Percentiles rank a stretch among this genome's conserved stretches.
phyloP scores from a whole-genome alignment of 495 filamentous ascomycete species.

The Neurospora pannonica region DNA sequence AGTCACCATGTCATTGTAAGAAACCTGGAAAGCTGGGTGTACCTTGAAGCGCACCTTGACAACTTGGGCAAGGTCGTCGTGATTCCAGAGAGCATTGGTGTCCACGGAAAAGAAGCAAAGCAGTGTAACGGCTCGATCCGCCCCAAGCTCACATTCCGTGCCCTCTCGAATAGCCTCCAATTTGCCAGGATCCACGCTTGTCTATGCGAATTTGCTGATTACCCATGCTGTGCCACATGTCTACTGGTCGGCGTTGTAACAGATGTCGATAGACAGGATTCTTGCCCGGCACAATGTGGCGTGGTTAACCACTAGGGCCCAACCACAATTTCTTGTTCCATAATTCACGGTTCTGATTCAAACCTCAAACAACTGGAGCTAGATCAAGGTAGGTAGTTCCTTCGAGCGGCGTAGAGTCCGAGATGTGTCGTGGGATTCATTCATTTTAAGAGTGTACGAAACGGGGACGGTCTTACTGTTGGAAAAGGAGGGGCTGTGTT shows the following conservation, averaged over 20 bases:
- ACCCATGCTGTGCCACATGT: not conserved
- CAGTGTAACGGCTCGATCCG: not conserved
- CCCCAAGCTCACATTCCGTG: not conserved
- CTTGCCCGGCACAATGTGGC: not conserved
- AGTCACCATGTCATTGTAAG: too few species aligned
- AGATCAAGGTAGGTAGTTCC: too few species aligned
- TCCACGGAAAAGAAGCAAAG: not conserved
- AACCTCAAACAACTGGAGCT: too few species aligned
- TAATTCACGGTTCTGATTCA: too few species aligned
- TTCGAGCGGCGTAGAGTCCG: too few species aligned
- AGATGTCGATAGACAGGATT: not conserved
- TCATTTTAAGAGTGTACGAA: too few species aligned
- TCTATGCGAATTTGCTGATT: too few species aligned
- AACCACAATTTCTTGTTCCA: too few species aligned
- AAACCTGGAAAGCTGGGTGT: not conserved
- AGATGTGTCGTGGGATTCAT: too few species aligned
- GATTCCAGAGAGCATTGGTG: not conserved
- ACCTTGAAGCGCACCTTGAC: not conserved
- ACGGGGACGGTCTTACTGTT: too few species aligned
- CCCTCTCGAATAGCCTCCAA: not conserved
- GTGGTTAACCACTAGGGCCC: too few species aligned
- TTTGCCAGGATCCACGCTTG: not conserved
- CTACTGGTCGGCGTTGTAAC: not conserved
- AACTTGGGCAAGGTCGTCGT: not conserved
- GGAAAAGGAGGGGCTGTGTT: too few species aligned